phyloP scores from a whole-genome alignment of 1,139 yeast genomes.

The Geotrichum candidum region DNA sequence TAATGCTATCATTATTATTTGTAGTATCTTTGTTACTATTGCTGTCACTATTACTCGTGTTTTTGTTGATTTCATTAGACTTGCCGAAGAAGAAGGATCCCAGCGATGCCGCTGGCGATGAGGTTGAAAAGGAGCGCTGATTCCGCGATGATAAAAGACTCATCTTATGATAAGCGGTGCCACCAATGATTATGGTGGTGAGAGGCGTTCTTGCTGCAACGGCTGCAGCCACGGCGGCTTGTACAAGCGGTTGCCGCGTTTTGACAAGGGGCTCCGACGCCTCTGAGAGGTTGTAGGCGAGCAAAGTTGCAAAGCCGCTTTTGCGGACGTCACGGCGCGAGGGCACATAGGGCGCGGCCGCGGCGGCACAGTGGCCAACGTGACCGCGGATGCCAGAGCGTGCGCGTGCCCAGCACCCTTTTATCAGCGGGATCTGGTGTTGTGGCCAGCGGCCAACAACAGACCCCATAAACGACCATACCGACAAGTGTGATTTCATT shows the following conservation, averaged over 20 bases:
- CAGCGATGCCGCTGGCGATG: background rate
- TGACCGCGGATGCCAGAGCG: background rate
- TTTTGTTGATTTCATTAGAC: background rate
- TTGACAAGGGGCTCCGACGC: background rate
- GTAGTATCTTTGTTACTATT: background rate
- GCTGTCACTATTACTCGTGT: background rate
- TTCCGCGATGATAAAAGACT: background rate
- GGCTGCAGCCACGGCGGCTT: background rate
- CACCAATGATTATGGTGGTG: background rate
- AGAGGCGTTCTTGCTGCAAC: background rate
- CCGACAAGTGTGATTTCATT: background rate
- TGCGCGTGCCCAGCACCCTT: background rate
- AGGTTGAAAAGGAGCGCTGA: background rate
- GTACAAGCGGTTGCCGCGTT: background rate
- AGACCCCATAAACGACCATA: constrained; percentile 7
- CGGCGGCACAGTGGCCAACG: background rate
- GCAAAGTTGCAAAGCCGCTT: constrained; percentile 14
- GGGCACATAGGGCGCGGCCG: background rate
- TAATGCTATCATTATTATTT: background rate
- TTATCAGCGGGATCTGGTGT: background rate
- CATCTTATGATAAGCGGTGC: background rate
- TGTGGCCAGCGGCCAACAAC: constrained; percentile 2
- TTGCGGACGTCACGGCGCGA: constrained; percentile 6
- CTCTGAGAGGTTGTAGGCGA: constrained; percentile 8
- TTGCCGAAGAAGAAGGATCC: background rate